Evolutionary conservation across 495 filamentous ascomycete genomes (phyloP).

Genomic region (Daldinia concentrica): DNA sequence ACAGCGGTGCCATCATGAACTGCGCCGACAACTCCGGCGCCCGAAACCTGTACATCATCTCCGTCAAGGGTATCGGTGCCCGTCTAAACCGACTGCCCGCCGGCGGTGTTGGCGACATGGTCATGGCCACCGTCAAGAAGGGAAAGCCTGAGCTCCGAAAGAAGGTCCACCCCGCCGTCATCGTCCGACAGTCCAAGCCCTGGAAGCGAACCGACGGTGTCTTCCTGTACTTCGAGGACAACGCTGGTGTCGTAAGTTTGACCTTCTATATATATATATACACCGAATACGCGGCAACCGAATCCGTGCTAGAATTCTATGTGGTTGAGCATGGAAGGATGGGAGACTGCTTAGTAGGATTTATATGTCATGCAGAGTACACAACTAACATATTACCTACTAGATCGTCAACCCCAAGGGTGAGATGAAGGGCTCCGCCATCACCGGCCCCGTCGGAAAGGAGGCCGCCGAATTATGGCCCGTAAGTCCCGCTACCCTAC

Average conservation of each 20-base stretch:
- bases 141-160: slow-evolving; percentile 99
- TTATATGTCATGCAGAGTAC: not conserved
- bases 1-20: slow-evolving; percentile 97
- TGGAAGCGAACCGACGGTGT: slow-evolving; percentile 98
- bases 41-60: slow-evolving; percentile 99
- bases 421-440: slow-evolving; percentile 99
- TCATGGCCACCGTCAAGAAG: slow-evolving; percentile 99
- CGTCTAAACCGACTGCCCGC: slow-evolving; percentile 98
- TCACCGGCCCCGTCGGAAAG: slow-evolving; percentile 99
- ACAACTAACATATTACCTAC: slow-evolving; percentile 3
- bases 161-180: slow-evolving; percentile 99
- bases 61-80: slow-evolving; percentile 98
- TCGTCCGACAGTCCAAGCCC: slow-evolving; percentile 98
- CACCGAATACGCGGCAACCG: not conserved
- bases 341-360: not conserved
- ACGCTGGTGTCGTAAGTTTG: slow-evolving; percentile 38
- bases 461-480: slow-evolving; percentile 99
- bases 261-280: not conserved
- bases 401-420: slow-evolving; percentile 99
- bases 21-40: slow-evolving; percentile 95
- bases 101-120: slow-evolving; percentile 97
- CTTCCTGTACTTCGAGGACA: slow-evolving; percentile 99
- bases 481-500: slow-evolving; percentile 62
- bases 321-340: not conserved
- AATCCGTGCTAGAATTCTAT: not conserved